A percentile compares a stretch with the other conserved stretches of the same genome.
phyloP scores from a whole-genome alignment of 2,329 filamentous ascomycete species.

The Stachybotrys chartarum region DNA sequence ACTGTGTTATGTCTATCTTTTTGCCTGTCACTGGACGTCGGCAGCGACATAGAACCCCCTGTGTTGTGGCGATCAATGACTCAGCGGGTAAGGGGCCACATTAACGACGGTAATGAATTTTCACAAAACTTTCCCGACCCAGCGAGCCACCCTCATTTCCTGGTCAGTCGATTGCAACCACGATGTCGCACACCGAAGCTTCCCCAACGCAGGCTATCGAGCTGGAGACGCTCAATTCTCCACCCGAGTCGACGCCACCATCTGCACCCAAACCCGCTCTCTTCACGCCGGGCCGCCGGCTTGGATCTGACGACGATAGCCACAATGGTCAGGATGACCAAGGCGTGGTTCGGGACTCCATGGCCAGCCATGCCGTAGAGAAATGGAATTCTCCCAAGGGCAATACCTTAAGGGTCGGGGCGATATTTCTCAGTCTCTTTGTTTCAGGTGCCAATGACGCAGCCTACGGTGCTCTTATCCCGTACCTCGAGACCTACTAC shows the following conservation, averaged over 20 bases:
- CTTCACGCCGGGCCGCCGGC: neutral
- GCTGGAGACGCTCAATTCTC: neutral
- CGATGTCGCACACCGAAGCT: neutral
- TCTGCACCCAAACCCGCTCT: neutral
- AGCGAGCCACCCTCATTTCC: too few species aligned
- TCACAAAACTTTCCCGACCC: too few species aligned
- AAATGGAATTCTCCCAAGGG: conserved; percentile 41
- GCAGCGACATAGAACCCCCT: too few species aligned
- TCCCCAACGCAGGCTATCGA: neutral
- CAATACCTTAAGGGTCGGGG: conserved; percentile 40
- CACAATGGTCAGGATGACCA: neutral
- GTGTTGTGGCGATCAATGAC: too few species aligned
- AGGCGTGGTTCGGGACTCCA: neutral
- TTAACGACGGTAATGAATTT: too few species aligned
- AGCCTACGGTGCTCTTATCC: conserved; percentile 41
- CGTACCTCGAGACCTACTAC: conserved; percentile 42
- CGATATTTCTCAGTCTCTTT: conserved; percentile 51
- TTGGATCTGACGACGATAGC: neutral
- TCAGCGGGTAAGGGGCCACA: too few species aligned
- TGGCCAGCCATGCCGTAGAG: conserved; percentile 12
- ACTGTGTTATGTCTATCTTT: too few species aligned
- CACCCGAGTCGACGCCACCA: neutral
- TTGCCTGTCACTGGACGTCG: too few species aligned
- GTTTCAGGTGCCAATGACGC: conserved; percentile 53
- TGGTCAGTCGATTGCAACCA: too few species aligned